phyloP scores from a whole-genome alignment of 768 basidiomycete genomes.

The Lanmaoa pseudosensibilis region DNA sequence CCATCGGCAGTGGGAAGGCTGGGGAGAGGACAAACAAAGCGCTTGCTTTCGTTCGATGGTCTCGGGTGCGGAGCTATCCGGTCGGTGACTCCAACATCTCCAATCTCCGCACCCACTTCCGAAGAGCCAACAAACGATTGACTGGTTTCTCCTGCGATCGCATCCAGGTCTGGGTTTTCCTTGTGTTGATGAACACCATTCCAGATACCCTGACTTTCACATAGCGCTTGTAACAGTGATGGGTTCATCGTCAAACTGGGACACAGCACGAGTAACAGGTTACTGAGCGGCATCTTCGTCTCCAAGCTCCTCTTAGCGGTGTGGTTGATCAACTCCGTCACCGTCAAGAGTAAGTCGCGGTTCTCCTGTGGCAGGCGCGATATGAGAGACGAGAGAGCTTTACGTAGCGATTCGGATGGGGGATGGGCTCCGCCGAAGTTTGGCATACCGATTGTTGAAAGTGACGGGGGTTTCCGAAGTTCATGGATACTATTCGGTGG shows the following conservation, averaged over 20 bases:
- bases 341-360: constrained; percentile 78
- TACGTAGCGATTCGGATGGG: constrained; percentile 57
- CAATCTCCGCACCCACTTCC: background rate
- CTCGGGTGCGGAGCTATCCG: background rate
- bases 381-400: constrained; percentile 62
- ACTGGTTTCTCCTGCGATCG: background rate
- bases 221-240: constrained; percentile 65
- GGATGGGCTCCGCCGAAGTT: constrained; percentile 59
- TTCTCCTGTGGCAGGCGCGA: constrained; percentile 75
- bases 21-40: constrained; percentile 26
- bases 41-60: constrained; percentile 16
- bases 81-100: background rate
- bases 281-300: constrained; percentile 93
- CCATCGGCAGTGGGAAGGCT: constrained; percentile 19
- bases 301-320: constrained; percentile 66
- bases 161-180: constrained; percentile 8
- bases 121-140: background rate
- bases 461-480: constrained; percentile 75
- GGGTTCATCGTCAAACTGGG: constrained; percentile 84
- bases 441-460: constrained; percentile 77
- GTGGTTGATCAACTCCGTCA: constrained; percentile 74
- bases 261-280: constrained; percentile 83
- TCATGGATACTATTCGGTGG: constrained; percentile 40
- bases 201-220: constrained; percentile 74
- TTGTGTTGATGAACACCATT: constrained; percentile 23